Conservation (phyloP, 495 filamentous ascomycete genomes). For the Lasiosphaeriaceae sp. region DNA sequence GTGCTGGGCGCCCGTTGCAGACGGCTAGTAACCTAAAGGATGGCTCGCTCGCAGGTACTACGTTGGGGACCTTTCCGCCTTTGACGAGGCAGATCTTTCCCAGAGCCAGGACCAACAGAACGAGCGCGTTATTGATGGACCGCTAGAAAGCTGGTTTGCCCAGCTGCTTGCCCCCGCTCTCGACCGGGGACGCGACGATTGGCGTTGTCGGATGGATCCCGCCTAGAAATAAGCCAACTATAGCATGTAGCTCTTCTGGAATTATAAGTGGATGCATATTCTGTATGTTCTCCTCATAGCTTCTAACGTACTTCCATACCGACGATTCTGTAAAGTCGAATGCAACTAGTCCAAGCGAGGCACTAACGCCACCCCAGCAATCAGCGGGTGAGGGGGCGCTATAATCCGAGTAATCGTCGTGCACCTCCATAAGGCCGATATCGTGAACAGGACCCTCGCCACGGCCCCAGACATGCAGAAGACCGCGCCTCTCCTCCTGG, state of each 20-base stretch:
- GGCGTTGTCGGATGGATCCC: too few species aligned
- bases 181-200: too few species aligned
- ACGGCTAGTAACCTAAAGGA: conserved; percentile 40
- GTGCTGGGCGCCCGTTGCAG: conserved; percentile 41
- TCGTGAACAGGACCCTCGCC: conserved; percentile 74
- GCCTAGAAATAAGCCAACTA: conserved; percentile 48
- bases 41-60: conserved; percentile 44
- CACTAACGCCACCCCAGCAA: conserved; percentile 48
- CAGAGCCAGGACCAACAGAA: conserved; percentile 78
- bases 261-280: conserved; percentile 84
- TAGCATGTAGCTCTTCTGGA: conserved; percentile 43
- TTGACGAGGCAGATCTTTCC: conserved; percentile 75
- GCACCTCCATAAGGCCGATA: conserved; percentile 27
- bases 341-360: conserved; percentile 36
- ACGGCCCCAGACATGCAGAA: conserved; percentile 71
- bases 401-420: conserved; percentile 43
- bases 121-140: conserved; percentile 68
- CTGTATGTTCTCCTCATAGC: conserved; percentile 77
- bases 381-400: conserved; percentile 46
- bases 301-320: conserved; percentile 59
- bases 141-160: conserved; percentile 46
- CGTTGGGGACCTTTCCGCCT: conserved; percentile 56
- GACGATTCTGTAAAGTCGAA: conserved; percentile 61
- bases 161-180: too few species aligned
- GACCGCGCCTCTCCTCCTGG: conserved; percentile 69